Percentiles rank a stretch among this genome's conserved stretches.
These are phyloP conservation scores for Vigna unguiculata DNA, from an alignment of 306 rosid species.

Conservation along the genomic window DNA sequence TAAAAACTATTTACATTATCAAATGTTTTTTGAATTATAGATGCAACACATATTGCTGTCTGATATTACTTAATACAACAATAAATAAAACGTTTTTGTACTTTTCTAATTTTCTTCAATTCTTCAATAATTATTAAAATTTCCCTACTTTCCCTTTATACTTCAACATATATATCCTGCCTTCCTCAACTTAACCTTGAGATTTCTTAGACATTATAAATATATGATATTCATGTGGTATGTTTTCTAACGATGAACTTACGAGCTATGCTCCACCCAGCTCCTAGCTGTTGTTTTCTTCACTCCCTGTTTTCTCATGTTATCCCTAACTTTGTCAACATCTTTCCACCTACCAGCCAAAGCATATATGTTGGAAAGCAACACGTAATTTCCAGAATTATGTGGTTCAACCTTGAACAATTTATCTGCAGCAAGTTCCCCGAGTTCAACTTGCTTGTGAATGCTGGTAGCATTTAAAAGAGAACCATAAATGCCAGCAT, in stretches of 20 bases:
- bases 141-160: too few relatives aligned
- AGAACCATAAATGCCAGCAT: constrained; percentile 77
- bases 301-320: constrained; percentile 60
- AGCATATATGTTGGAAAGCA: constrained; percentile 75
- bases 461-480: constrained; percentile 68
- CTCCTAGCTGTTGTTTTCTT: constrained; percentile 65
- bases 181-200: too few relatives aligned
- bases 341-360: constrained; percentile 72
- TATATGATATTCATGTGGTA: constrained; percentile 13
- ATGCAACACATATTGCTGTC: too few relatives aligned
- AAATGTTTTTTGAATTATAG: too few relatives aligned
- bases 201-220: too few relatives aligned
- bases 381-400: constrained; percentile 66
- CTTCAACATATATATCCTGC: too few relatives aligned
- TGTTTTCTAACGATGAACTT: constrained; percentile 56
- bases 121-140: too few relatives aligned
- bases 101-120: too few relatives aligned
- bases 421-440: constrained; percentile 68
- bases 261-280: constrained; percentile 64
- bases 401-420: constrained; percentile 69
- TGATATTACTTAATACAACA: too few relatives aligned
- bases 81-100: too few relatives aligned
- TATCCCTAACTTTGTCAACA: constrained; percentile 62
- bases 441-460: constrained; percentile 62
- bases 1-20: too few relatives aligned